Evolutionary conservation across 2,329 filamentous ascomycete genomes (phyloP).

Genomic region (Monilinia vaccinii-corymbosi): DNA sequence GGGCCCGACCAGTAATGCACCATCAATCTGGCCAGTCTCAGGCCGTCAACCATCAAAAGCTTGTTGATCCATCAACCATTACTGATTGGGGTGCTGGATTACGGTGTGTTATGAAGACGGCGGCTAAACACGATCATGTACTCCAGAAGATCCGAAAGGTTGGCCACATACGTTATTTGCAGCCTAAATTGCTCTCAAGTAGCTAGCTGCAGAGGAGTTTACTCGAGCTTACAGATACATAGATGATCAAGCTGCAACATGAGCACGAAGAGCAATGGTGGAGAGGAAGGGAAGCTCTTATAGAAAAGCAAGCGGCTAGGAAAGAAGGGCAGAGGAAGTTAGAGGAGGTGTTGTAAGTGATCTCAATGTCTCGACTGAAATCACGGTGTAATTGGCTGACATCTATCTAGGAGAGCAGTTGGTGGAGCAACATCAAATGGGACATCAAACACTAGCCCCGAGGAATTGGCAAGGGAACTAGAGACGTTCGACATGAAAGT

Average conservation of each 20-base stretch:
- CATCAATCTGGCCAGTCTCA: not conserved
- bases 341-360: constrained; percentile 43
- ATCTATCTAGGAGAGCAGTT: constrained; percentile 33
- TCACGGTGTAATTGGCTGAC: not conserved
- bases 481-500: constrained; percentile 52
- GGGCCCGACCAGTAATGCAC: not conserved
- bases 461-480: constrained; percentile 46
- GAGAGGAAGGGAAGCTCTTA: constrained; percentile 40
- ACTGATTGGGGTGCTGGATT: constrained; percentile 43
- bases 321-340: constrained; percentile 44
- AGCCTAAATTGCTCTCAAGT: not conserved
- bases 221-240: constrained; percentile 11
- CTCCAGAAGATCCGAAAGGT: constrained; percentile 35
- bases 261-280: constrained; percentile 55
- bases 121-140: constrained; percentile 36
- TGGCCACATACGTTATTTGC: not conserved
- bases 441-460: constrained; percentile 19
- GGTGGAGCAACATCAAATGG: constrained; percentile 33
- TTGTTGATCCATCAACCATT: constrained; percentile 37
- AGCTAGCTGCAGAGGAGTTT: not conserved
- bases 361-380: not conserved
- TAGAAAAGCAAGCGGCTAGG: constrained; percentile 42
- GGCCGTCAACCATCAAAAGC: constrained; percentile 9
- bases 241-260: constrained; percentile 55
- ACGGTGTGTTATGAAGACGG: constrained; percentile 40